Conservation (phyloP, 2,329 filamentous ascomycete genomes). For the Diaporthe vexans region DNA sequence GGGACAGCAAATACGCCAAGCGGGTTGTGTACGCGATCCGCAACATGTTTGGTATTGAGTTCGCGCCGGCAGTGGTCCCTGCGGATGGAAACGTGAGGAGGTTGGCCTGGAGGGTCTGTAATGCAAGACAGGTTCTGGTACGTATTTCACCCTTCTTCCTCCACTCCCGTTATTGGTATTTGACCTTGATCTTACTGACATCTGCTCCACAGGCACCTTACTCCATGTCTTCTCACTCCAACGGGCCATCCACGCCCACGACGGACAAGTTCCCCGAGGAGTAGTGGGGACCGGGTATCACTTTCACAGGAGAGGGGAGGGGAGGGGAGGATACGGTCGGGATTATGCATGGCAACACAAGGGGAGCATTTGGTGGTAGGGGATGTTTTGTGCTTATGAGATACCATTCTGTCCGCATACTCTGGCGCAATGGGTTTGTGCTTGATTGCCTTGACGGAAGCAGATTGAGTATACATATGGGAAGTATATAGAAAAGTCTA, state of each 20-base stretch:
- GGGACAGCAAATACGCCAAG: constrained; percentile 89
- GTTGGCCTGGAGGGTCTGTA: constrained; percentile 93
- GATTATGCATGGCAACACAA: neutral
- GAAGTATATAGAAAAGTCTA: neutral
- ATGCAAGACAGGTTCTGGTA: constrained; percentile 95
- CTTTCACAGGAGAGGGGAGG: neutral
- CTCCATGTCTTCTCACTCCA: constrained; percentile 58
- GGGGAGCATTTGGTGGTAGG: constrained; percentile 31
- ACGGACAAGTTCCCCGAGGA: constrained; percentile 55
- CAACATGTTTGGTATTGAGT: constrained; percentile 97
- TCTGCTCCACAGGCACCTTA: neutral
- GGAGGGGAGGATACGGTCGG: neutral
- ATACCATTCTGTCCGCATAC: constrained; percentile 25
- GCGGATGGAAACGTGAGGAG: constrained; percentile 93
- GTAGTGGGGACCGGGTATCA: constrained; percentile 38
- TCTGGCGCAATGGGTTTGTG: constrained; percentile 5
- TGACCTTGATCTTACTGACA: neutral
- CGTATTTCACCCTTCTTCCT: constrained; percentile 52
- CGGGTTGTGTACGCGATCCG: constrained; percentile 94
- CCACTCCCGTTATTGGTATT: neutral
- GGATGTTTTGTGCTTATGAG: constrained; percentile 10
- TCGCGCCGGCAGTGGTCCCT: constrained; percentile 91
- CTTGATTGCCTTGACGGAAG: constrained; percentile 5
- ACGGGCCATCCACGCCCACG: constrained; percentile 72
- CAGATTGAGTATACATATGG: constrained; percentile 9